Evolutionary conservation across 2,329 filamentous ascomycete genomes (phyloP), one percentile per base, ranked within the genome.

Genomic region (Aschersonia sp.): DNA sequence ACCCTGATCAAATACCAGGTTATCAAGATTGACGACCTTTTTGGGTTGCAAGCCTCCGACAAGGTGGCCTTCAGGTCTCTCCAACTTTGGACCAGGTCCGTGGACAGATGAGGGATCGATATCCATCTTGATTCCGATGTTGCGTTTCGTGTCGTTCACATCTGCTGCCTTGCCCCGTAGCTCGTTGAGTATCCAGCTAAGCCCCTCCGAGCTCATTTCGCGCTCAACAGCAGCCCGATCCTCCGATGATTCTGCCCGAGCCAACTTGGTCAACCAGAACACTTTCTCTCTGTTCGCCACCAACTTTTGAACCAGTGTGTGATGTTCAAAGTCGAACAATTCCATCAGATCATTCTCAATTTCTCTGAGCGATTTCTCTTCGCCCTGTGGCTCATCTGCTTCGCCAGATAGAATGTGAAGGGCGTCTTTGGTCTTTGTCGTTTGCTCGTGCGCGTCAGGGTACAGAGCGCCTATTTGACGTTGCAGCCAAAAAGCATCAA

Each of bases 271-370:
- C 41, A 94, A 84, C 92, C 94, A 98, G 9, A 95, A 86, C 48
- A 98, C 81, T 69, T 92, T 94, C 58, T 96, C 87, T 49, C 87
- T 79, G 64, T 98, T 98, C 55, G 83, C 79, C 49, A 97, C 88
- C 12, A 98, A 75, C 63, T 87, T 90, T 53, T 87, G 83, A 30
- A 97, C 92, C 47, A 96, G 75, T 53, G 96, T 88, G 51, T 94
- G 87, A 59, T 96, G 85, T 58, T 97, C 90, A 58, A 94, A 98
- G 58, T 98, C 92, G 57, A 98, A 97, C 0, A 98, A 76, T 58
- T 96, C 92, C 85, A 97, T 97, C 49, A 98, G 73, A 53, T 98
- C 92, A 63, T 98, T 98, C 60, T 98, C 92, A 48, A 97, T 89
- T 59, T 98, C 90, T 57, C 90, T 82, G 32, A 97, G 71, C 11